phyloP scores from a whole-genome alignment of 78 protist genomes.

The Blattamonas nauphoetae region DNA sequence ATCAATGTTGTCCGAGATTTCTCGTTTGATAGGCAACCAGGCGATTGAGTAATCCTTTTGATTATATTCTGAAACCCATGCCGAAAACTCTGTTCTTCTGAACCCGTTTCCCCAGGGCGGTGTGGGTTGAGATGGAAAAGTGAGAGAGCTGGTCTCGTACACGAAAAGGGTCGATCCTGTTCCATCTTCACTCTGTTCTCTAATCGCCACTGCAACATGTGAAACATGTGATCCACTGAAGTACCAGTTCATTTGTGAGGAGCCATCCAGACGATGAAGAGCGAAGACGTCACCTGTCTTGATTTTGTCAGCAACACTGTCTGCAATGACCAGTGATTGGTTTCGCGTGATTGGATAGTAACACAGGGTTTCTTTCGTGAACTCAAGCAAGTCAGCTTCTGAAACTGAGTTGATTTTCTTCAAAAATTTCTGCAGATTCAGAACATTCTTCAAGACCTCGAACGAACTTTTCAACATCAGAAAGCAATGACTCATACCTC shows the following conservation, averaged over 20 bases:
- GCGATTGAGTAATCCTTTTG: not conserved
- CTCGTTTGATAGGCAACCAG: not conserved
- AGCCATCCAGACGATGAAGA: not conserved
- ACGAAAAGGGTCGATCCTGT: not conserved
- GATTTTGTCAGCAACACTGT: not conserved
- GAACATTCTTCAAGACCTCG: not conserved
- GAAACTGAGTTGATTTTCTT: not conserved
- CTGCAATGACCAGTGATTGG: not conserved
- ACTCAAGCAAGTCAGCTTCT: not conserved
- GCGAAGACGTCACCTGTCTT: not conserved
- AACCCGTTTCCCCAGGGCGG: not conserved
- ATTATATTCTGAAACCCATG: not conserved
- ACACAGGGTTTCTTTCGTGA: not conserved
- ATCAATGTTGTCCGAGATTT: not conserved
- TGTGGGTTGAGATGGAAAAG: not conserved
- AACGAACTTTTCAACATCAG: not conserved
- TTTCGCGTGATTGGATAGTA: not conserved
- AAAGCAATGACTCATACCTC: not conserved
- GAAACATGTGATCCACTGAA: not conserved
- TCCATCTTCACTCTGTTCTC: not conserved
- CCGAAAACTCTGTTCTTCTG: not conserved
- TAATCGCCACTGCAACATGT: not conserved
- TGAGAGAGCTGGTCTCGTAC: not conserved
- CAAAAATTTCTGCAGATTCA: not conserved
- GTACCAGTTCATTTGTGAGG: not conserved